Evolutionary conservation across 2,329 filamentous ascomycete genomes (phyloP).

Genomic region (Cladosporium sphaerospermum): DNA sequence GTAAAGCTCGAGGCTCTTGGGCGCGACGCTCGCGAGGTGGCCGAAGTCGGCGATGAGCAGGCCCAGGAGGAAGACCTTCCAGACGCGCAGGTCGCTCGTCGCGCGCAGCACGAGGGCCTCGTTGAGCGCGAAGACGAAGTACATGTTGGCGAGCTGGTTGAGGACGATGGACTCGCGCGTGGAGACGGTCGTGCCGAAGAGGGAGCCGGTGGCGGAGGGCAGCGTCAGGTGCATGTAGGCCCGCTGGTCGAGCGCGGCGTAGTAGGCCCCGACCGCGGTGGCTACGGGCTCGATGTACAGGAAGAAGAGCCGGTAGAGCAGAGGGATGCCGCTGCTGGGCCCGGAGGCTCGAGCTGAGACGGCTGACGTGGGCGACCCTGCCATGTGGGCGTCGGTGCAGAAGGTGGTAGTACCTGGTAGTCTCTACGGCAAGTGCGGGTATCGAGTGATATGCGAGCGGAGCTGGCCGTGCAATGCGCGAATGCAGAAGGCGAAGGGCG

Average conservation of each 20-base stretch:
- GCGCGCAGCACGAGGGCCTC: slow-evolving; percentile 69
- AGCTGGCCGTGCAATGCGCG: neutral
- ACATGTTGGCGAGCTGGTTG: slow-evolving; percentile 71
- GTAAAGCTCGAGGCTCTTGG: slow-evolving; percentile 43
- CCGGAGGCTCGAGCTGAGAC: neutral
- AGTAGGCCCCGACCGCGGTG: slow-evolving; percentile 48
- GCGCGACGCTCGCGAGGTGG: slow-evolving; percentile 61
- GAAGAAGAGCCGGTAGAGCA: slow-evolving; percentile 66
- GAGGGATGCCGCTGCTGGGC: slow-evolving; percentile 41
- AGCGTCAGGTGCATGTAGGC: slow-evolving; percentile 62
- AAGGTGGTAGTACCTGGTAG: neutral
- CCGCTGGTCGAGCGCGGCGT: slow-evolving; percentile 45
- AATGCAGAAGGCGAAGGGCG: neutral
- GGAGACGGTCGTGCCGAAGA: slow-evolving; percentile 24
- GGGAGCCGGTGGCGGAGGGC: slow-evolving; percentile 33
- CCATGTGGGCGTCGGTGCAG: neutral
- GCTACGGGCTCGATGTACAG: slow-evolving; percentile 61
- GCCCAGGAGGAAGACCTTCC: slow-evolving; percentile 60
- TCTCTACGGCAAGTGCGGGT: neutral
- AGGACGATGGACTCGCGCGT: slow-evolving; percentile 58
- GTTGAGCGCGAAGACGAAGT: slow-evolving; percentile 69
- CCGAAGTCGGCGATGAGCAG: slow-evolving; percentile 71
- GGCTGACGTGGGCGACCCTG: slow-evolving; percentile 10
- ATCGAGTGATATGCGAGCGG: neutral
- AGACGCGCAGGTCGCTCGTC: slow-evolving; percentile 62